A percentile compares a stretch with the other conserved stretches of the same genome.
These are phyloP conservation scores for Opeltia flavorubescens DNA, from an alignment of 495 filamentous ascomycete species.

Conservation along the genomic window DNA sequence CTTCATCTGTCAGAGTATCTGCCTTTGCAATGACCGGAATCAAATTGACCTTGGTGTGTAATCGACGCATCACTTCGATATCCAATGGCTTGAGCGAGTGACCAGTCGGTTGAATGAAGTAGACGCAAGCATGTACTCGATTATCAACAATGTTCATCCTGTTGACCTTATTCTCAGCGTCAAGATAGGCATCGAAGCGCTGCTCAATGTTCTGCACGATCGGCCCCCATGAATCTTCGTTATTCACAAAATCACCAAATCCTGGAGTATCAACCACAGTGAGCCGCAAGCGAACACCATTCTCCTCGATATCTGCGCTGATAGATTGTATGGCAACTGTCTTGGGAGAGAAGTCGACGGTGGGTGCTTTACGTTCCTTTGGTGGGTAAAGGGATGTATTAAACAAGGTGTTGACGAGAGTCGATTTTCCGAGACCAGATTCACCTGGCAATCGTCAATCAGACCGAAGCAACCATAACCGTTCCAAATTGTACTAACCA, in stretches of 20 bases:
- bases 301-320: constrained; percentile 97
- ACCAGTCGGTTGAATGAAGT: constrained; percentile 98
- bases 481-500: constrained; percentile 45
- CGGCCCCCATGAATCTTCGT: constrained; percentile 96
- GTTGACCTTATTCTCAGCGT: constrained; percentile 99
- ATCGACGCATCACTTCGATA: constrained; percentile 96
- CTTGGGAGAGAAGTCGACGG: constrained; percentile 96
- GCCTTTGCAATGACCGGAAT: constrained; percentile 98
- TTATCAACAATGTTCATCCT: constrained; percentile 99
- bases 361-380: constrained; percentile 92
- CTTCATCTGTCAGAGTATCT: constrained; percentile 94
- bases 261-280: constrained; percentile 97
- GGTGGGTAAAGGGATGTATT: constrained; percentile 98
- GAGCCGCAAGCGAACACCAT: constrained; percentile 89
- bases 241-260: constrained; percentile 99
- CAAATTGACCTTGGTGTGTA: constrained; percentile 99
- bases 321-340: constrained; percentile 97
- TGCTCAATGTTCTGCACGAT: constrained; percentile 99
- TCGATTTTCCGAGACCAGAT: constrained; percentile 98
- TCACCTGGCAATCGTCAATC: constrained; percentile 49
- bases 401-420: constrained; percentile 97
- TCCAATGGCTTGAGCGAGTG: constrained; percentile 99
- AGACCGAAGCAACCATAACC: constrained; percentile 10
- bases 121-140: constrained; percentile 94
- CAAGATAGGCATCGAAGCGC: constrained; percentile 92